Conservation (phyloP, 2,329 filamentous ascomycete genomes). For the Nothomitra cinnamomea region DNA sequence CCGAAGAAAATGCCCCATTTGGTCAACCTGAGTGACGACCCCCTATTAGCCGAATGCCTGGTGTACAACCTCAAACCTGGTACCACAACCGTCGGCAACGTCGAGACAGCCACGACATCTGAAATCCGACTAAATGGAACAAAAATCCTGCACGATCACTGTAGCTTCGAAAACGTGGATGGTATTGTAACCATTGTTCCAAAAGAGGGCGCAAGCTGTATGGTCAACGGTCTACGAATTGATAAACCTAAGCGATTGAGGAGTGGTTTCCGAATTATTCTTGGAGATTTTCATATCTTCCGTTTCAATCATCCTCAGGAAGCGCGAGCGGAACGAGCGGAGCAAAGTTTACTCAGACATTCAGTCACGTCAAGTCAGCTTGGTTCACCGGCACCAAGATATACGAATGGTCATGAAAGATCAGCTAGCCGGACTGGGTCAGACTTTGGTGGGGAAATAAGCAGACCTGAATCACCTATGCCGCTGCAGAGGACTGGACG, state of each 20-base stretch:
- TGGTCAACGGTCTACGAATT: constrained; percentile 91
- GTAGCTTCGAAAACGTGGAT: constrained; percentile 82
- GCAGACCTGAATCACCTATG: constrained; percentile 64
- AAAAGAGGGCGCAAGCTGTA: constrained; percentile 81
- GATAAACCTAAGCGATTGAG: constrained; percentile 71
- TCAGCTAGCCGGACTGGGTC: constrained; percentile 63
- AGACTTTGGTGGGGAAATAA: constrained; percentile 54
- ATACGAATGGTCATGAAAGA: constrained; percentile 50
- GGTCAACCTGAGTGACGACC: constrained; percentile 67
- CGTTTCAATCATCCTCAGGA: constrained; percentile 96
- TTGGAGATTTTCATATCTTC: constrained; percentile 98
- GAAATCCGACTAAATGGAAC: constrained; percentile 91
- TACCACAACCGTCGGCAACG: constrained; percentile 83
- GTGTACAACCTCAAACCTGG: constrained; percentile 98
- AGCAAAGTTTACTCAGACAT: constrained; percentile 74
- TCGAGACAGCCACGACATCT: constrained; percentile 64
- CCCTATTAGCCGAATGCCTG: constrained; percentile 66
- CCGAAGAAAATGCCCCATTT: constrained; percentile 99
- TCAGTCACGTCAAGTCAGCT: constrained; percentile 51
- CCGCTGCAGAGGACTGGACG: constrained; percentile 46
- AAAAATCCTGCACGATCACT: constrained; percentile 83
- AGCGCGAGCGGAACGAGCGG: constrained; percentile 77
- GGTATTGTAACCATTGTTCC: constrained; percentile 86
- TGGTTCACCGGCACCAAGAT: constrained; percentile 38
- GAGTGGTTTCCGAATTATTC: constrained; percentile 85